Evolutionary conservation across 257 asterid species (phyloP).

Genomic region (Solanum phureja): DNA sequence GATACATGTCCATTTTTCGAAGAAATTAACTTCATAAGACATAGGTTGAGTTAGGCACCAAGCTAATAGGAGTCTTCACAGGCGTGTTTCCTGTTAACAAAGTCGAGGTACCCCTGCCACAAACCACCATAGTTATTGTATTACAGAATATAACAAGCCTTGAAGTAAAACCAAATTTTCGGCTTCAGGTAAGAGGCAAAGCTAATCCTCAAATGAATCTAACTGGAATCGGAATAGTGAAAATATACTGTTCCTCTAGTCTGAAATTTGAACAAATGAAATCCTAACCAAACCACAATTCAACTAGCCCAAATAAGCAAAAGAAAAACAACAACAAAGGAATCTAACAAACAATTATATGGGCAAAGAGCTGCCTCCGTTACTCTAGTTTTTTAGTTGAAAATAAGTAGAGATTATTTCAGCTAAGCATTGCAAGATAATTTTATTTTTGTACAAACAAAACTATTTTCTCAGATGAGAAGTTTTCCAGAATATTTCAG

Average conservation of each 20-base stretch:
- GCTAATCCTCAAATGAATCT: background rate
- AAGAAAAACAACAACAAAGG: background rate
- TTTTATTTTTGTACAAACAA: background rate
- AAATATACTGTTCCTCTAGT: background rate
- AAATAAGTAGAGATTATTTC: background rate
- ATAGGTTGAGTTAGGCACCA: background rate
- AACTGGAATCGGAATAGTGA: background rate
- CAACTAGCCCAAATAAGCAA: background rate
- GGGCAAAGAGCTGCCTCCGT: background rate
- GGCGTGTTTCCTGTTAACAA: constrained; percentile 22
- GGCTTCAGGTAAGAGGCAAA: background rate
- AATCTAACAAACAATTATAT: background rate
- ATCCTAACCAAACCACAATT: background rate
- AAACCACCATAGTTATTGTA: background rate
- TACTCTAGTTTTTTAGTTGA: background rate
- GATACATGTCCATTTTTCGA: background rate
- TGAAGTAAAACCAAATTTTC: background rate
- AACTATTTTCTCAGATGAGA: background rate
- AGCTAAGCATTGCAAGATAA: background rate
- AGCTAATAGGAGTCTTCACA: background rate
- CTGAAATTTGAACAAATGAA: background rate
- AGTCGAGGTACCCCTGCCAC: constrained; percentile 71
- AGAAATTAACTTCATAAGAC: background rate
- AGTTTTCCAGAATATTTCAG: background rate
- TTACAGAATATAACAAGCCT: background rate